Evolutionary conservation across 768 basidiomycete genomes (phyloP).

Genomic region (Pluteus cervinus): DNA sequence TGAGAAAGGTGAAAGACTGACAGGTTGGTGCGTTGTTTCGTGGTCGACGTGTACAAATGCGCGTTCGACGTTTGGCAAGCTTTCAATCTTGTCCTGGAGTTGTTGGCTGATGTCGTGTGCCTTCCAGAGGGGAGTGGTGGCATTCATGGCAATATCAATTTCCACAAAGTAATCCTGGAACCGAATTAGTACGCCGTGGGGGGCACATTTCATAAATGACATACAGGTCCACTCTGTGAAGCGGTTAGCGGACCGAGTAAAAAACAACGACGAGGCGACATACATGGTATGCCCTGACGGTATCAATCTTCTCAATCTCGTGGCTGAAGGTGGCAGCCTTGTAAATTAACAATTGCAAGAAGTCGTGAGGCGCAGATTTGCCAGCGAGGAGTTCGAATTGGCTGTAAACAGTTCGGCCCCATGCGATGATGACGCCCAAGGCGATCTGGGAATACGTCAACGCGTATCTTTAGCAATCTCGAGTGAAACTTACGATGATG

Average conservation of each 20-base stretch:
- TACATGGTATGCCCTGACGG: slow-evolving; percentile 89
- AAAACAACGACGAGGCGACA: slow-evolving; percentile 19
- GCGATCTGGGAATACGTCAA: slow-evolving; percentile 55
- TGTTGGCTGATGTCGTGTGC: slow-evolving; percentile 83
- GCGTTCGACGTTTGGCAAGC: slow-evolving; percentile 82
- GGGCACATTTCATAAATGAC: not conserved
- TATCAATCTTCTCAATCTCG: slow-evolving; percentile 84
- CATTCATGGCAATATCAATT: slow-evolving; percentile 90
- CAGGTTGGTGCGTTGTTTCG: slow-evolving; percentile 75
- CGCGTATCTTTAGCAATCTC: slow-evolving; percentile 6
- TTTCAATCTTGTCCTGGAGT: slow-evolving; percentile 85
- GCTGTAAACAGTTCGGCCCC: slow-evolving; percentile 67
- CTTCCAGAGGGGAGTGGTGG: slow-evolving; percentile 82
- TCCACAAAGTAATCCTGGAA: slow-evolving; percentile 86
- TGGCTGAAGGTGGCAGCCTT: slow-evolving; percentile 87
- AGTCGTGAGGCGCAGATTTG: slow-evolving; percentile 87
- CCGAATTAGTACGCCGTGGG: slow-evolving; percentile 1
- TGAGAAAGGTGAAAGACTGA: slow-evolving; percentile 15
- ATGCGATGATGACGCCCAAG: slow-evolving; percentile 71
- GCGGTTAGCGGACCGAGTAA: slow-evolving; percentile 8
- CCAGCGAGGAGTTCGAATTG: slow-evolving; percentile 89
- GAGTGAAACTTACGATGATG: slow-evolving; percentile 48
- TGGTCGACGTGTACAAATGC: slow-evolving; percentile 96
- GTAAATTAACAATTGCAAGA: slow-evolving; percentile 87
- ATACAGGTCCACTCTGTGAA: slow-evolving; percentile 65